Evolutionary conservation across 371 early-diverging fungal species (phyloP).

Genomic region (Lichtheimia corymbifera): DNA sequence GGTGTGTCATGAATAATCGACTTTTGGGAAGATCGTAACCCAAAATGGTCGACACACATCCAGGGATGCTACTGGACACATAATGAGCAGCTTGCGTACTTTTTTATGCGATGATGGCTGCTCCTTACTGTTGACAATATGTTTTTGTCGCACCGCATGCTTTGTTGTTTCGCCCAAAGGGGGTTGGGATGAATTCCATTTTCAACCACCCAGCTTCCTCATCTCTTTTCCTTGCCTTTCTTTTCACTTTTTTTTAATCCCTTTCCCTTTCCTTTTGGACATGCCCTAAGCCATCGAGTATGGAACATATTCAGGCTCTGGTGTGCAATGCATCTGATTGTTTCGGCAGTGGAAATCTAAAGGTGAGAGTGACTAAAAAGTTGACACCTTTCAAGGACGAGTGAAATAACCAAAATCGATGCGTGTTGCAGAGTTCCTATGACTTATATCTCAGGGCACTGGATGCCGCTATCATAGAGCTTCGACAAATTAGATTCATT

Average conservation of each 20-base stretch:
- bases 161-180: not conserved
- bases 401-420: too few species aligned
- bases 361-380: constrained; percentile 8
- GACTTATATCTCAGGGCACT: constrained; percentile 40
- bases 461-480: constrained; percentile 29
- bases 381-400: too few species aligned
- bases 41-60: too few species aligned
- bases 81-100: too few species aligned
- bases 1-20: too few species aligned
- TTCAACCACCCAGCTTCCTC: constrained; percentile 7
- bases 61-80: too few species aligned
- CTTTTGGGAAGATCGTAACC: too few species aligned
- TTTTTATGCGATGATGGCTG: not conserved
- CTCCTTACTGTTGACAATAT: constrained; percentile 7
- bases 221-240: not conserved
- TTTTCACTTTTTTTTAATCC: not conserved
- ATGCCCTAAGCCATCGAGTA: constrained; percentile 14
- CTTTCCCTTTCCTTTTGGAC: constrained; percentile 13
- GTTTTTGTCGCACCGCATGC: constrained; percentile 7
- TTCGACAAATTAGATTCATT: constrained; percentile 37
- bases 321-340: constrained; percentile 25
- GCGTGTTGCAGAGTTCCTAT: constrained; percentile 31
- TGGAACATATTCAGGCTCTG: constrained; percentile 27
- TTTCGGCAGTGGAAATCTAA: constrained; percentile 28
- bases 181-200: constrained; percentile 4